Base-by-base conservation (phyloP, 1,284 basidiomycete genomes). In the Pseudozyma hubeiensis region DNA sequence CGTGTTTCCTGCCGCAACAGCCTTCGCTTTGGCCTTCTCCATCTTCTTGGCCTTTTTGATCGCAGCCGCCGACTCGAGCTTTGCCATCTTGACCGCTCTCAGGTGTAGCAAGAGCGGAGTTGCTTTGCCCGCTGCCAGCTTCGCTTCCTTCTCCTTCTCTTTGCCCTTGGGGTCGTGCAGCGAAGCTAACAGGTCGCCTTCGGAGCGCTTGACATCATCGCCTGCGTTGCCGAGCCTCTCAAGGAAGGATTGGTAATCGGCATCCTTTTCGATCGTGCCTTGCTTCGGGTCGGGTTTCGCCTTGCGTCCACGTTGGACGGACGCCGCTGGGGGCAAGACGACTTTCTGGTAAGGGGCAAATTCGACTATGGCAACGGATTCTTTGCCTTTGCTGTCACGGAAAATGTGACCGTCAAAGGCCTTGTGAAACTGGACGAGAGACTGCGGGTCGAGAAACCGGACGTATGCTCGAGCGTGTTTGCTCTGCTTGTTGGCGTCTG, bases 321-420 rank as follows among this genome's bases (percentile, higher is more conserved):
- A n/a, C 5, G 16, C 14, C 8, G 53, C 29, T 10, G 59, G 11
- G 13, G 55, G 17, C 0, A 63, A 37, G 7, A 69, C 91, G 3
- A 91, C 86, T 85, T 93, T 97, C 84, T 95, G 94, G 71, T 91
- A 93, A 0, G 94, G 94, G 0, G 96, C 92, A 81, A 92, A 97
- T 85, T 99, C 96, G 3, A 99, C 94, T 1, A 97, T 87, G 1
- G 93, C 93, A 58, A 91, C 88, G 4, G 89, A 92, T 81, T 96
- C 93, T 78, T 91, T 91, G 10, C 95, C 95, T 73, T 92, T 88
- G 87, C 94, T 94, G 84, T 97, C 93, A 68, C 91, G 88, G 83
- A 96, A 98, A 35, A 92, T 63, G 86, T 98, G 95, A 0, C 94
- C 95, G 80, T 97, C 93, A 79, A 94, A 99, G 24, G 89, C 92